Conservation (phyloP, 805 yeast species). For the Metschnikowia chrysomelidarum region DNA sequence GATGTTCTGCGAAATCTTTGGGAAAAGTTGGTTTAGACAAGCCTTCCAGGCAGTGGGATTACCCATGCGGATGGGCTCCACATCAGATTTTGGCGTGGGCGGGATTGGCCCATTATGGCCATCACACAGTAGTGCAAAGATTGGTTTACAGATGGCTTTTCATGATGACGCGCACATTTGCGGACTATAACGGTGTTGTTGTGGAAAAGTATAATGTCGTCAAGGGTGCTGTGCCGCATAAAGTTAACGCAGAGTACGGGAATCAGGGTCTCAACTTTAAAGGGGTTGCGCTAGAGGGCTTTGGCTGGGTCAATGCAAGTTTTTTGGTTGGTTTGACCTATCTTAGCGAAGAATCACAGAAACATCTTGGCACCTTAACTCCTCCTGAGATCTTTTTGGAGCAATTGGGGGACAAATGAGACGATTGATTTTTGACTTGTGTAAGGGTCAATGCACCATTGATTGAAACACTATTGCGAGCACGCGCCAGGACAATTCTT, state of each 20-base stretch:
- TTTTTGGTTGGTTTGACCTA: slow-evolving; percentile 69
- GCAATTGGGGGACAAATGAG: slow-evolving; percentile 37
- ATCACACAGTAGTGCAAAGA: slow-evolving; percentile 59
- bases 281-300: slow-evolving; percentile 94
- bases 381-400: slow-evolving; percentile 64
- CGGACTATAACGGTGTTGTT: slow-evolving; percentile 89
- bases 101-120: slow-evolving; percentile 76
- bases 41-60: slow-evolving; percentile 98
- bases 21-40: slow-evolving; percentile 66
- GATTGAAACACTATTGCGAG: too few relatives aligned
- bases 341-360: slow-evolving; percentile 60
- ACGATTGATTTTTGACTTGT: slow-evolving; percentile 1
- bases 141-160: slow-evolving; percentile 85
- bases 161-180: slow-evolving; percentile 85
- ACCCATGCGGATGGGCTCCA: slow-evolving; percentile 98
- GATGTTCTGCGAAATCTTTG: slow-evolving; percentile 74
- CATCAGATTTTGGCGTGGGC: slow-evolving; percentile 95
- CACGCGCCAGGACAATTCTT: too few relatives aligned
- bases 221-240: slow-evolving; percentile 77
- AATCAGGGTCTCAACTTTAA: slow-evolving; percentile 92
- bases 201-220: slow-evolving; percentile 95
- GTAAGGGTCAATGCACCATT: too few relatives aligned
- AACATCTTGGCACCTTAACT: slow-evolving; percentile 78
- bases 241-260: slow-evolving; percentile 94
- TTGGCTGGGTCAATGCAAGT: slow-evolving; percentile 97